Percentiles rank a stretch among this genome's conserved stretches.
phyloP scores from a whole-genome alignment of 371 early-diverging fungal species.

The Mortierella sp. region DNA sequence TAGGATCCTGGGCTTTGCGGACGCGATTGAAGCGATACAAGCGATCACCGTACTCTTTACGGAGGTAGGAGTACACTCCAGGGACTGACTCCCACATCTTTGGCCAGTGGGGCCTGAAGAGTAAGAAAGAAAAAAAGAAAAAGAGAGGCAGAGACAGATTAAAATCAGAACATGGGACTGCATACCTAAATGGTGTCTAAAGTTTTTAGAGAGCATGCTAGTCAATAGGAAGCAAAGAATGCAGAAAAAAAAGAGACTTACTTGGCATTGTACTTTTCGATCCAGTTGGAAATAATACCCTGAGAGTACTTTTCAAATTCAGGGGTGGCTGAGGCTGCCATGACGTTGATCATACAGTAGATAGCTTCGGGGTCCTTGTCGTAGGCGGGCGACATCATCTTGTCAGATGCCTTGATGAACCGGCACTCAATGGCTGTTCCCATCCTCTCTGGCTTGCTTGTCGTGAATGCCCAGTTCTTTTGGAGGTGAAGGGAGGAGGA shows the following conservation, averaged over 20 bases:
- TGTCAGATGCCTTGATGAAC: conserved; percentile 34
- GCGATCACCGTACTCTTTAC: conserved; percentile 28
- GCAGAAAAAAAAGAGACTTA: conserved; percentile 16
- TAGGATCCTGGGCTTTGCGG: conserved; percentile 49
- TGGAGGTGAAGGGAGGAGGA: background rate
- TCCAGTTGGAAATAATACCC: conserved; percentile 14
- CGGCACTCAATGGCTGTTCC: conserved; percentile 29
- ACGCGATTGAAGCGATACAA: conserved; percentile 43
- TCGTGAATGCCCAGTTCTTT: conserved; percentile 37
- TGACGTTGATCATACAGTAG: conserved; percentile 35
- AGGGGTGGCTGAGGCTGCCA: conserved; percentile 27
- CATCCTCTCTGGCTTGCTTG: conserved; percentile 25
- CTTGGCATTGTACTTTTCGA: conserved; percentile 35
- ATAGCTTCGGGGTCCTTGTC: conserved; percentile 40
- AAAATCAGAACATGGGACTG: background rate
- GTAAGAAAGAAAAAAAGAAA: background rate
- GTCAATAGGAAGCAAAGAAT: background rate
- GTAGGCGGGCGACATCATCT: conserved; percentile 39
- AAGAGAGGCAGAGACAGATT: background rate
- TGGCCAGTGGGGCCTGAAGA: conserved; percentile 57
- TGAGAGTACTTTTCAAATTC: conserved; percentile 28
- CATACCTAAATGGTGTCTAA: background rate
- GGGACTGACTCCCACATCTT: conserved; percentile 56
- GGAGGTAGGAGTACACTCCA: conserved; percentile 28
- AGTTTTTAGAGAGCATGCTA: background rate